Percentiles rank a stretch among this genome's conserved stretches.
phyloP scores from a whole-genome alignment of 345 rosid species.

The Syzygium aqueum region DNA sequence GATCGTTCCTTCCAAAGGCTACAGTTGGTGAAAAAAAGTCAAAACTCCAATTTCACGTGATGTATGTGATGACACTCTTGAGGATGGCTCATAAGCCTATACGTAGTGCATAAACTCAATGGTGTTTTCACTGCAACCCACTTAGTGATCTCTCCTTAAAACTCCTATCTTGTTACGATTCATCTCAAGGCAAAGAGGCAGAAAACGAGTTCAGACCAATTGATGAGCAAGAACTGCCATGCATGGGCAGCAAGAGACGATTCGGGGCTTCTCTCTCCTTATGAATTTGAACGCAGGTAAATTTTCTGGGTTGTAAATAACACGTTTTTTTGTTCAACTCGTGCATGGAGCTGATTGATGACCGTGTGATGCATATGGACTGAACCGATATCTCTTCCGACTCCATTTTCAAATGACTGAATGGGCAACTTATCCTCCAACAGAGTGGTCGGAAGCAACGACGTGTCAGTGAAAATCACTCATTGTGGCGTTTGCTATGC shows the following conservation, averaged over 20 bases:
- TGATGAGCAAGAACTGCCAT: background rate
- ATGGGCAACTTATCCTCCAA: background rate
- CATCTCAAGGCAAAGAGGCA: background rate
- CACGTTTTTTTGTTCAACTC: background rate
- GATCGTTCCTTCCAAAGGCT: background rate
- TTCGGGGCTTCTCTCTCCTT: background rate
- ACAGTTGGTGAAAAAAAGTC: background rate
- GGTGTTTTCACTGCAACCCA: background rate
- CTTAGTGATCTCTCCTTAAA: background rate
- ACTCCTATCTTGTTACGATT: background rate
- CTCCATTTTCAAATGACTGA: background rate
- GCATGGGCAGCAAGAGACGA: conserved; percentile 1
- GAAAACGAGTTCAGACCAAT: background rate
- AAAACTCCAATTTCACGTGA: background rate
- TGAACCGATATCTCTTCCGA: background rate
- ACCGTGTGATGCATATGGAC: background rate
- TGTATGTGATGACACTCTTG: background rate
- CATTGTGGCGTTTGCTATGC: conserved; percentile 8
- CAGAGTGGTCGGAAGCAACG: background rate
- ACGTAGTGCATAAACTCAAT: background rate
- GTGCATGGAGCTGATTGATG: background rate
- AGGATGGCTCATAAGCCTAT: background rate
- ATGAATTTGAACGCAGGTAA: background rate
- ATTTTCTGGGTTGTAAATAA: background rate
- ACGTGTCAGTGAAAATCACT: background rate